Evolutionary conservation across 352 stramenopile genomes (phyloP), one percentile per base, ranked within the genome.

Genomic region (Phytophthora macrochlamydospora): DNA sequence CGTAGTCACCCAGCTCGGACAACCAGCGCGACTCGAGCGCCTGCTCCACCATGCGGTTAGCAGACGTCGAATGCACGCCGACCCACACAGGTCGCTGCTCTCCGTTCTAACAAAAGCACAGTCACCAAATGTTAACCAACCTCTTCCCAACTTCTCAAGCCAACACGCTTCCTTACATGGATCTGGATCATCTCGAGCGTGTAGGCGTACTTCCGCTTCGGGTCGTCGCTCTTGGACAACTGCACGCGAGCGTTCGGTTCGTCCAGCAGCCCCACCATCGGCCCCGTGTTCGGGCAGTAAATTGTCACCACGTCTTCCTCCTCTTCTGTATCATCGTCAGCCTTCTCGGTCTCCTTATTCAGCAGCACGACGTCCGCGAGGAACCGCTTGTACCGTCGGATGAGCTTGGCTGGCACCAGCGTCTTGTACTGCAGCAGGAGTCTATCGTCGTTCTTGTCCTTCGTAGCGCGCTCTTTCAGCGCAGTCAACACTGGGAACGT

Each of bases 151-250:
- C 9, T 8, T 49, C 14, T 30, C 24, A 4, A 14, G n/a, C n/a
- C 5, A 45, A 38, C 11, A 44, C 38, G 64, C 14, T 7, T 24
- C 4, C 81, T 35, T 88, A 95, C 87, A 53, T 92, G 60, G 61
- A 95, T 75, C 68, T 87, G 75, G 49, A 95, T 87, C 79, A 93
- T 92, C 68, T 95, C 87, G 46, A 95, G 75, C 32, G 87, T 95
- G 65, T 95, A 90, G 11, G 72, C 68, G 62, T 95, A 95, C 59
- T 95, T 95, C 53, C 87, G 84, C 68, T 93, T 95, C 4, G 74
- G 62, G 52, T 92, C 77, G 56, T 79, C 61, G 62, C 81, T 93
- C 56, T 89, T 90, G 32, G 87, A 95, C 30, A 95, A 56, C 70
- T 91, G 87, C 56, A 95, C 85, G 18, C 73, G 76, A 33, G 81